Conservation (phyloP, 1,139 yeast genomes). For the Taphrina pruni region DNA sequence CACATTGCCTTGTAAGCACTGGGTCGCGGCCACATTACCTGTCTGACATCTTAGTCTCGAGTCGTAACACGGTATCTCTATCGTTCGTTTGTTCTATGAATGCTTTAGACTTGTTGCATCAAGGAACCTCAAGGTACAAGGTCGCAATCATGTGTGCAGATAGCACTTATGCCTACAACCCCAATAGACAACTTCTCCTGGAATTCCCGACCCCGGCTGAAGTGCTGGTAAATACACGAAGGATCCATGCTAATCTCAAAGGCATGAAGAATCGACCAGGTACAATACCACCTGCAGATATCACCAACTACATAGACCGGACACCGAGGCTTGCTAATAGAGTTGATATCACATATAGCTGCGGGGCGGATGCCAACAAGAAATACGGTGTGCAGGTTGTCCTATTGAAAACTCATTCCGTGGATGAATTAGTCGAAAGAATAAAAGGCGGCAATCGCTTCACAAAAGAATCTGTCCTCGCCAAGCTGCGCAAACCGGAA, state of each 20-base stretch:
- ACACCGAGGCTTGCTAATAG: slow-evolving; percentile 44
- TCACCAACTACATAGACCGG: slow-evolving; percentile 48
- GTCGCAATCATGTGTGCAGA: slow-evolving; percentile 30
- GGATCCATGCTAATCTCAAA: slow-evolving; percentile 49
- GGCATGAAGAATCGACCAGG: slow-evolving; percentile 55
- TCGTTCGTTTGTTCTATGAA: slow-evolving; percentile 26
- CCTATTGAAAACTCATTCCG: slow-evolving; percentile 47
- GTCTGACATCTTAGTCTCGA: slow-evolving; percentile 16
- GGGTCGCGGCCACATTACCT: not conserved
- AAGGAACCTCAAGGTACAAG: slow-evolving; percentile 2
- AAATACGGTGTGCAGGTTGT: slow-evolving; percentile 50
- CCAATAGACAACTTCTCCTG: slow-evolving; percentile 44
- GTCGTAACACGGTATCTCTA: slow-evolving; percentile 28
- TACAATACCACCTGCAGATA: slow-evolving; percentile 54
- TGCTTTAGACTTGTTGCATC: slow-evolving; percentile 6
- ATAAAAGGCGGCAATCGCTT: slow-evolving; percentile 50
- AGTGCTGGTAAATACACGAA: slow-evolving; percentile 47
- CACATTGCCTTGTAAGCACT: slow-evolving; percentile 16
- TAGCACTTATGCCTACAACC: slow-evolving; percentile 17
- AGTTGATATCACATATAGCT: slow-evolving; percentile 47
- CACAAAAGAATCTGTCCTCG: slow-evolving; percentile 47
- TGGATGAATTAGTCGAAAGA: slow-evolving; percentile 48
- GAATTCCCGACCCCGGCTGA: slow-evolving; percentile 49
- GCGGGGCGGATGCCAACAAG: slow-evolving; percentile 44
- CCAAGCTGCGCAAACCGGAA: slow-evolving; percentile 47